Percentiles rank a stretch among this genome's conserved stretches.
These are phyloP conservation scores for Erysimum cheiri DNA, from an alignment of 441 rosid genomes.

Conservation along the genomic window DNA sequence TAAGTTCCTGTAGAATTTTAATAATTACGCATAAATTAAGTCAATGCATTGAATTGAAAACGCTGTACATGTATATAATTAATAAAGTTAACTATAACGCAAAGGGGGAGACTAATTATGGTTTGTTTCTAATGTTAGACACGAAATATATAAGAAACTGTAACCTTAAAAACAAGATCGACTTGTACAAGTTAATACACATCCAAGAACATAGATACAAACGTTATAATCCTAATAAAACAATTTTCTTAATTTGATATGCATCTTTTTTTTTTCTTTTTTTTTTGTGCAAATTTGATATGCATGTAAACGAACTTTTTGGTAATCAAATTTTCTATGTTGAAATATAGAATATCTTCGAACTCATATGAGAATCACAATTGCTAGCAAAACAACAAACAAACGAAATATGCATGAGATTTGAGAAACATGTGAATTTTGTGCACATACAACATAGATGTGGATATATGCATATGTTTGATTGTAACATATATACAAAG, in stretches of 20 bases:
- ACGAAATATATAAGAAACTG: background rate
- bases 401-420: constrained; percentile 28
- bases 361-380: constrained; percentile 25
- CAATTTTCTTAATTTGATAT: background rate
- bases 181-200: background rate
- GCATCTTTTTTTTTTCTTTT: background rate
- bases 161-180: constrained; percentile 12
- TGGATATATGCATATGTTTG: constrained; percentile 6
- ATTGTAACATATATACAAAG: constrained; percentile 4
- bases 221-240: background rate
- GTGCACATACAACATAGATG: constrained; percentile 6
- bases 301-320: background rate
- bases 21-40: constrained; percentile 13
- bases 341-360: constrained; percentile 11
- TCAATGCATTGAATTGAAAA: constrained; percentile 26
- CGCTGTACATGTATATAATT: constrained; percentile 1
- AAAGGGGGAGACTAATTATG: background rate
- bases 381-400: background rate
- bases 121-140: constrained; percentile 12
- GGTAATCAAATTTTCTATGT: background rate
- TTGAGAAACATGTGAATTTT: constrained; percentile 25
- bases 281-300: background rate
- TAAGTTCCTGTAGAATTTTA: constrained; percentile 25
- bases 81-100: constrained; percentile 29
- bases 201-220: constrained; percentile 7